Conservation (phyloP, 73 alveolate species). For the Paramecium caudatum region DNA sequence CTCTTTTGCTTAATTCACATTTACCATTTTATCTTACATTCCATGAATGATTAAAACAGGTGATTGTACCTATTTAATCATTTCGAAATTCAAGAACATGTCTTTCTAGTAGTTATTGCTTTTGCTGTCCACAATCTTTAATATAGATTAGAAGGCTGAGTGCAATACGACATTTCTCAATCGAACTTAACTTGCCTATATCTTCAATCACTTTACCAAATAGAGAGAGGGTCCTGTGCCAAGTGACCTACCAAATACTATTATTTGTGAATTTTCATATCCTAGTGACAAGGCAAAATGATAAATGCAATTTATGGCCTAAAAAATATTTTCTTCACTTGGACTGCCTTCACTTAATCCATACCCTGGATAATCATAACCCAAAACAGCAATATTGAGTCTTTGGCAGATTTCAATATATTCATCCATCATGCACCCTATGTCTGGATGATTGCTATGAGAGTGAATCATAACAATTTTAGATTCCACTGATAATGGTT, state of each 20-base stretch:
- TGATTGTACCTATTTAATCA: constrained; percentile 65
- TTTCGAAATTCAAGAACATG: constrained; percentile 73
- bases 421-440: constrained; percentile 67
- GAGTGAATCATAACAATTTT: constrained; percentile 72
- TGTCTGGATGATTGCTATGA: constrained; percentile 79
- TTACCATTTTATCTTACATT: constrained; percentile 67
- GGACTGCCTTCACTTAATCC: constrained; percentile 79
- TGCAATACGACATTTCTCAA: constrained; percentile 76
- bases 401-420: constrained; percentile 62
- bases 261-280: constrained; percentile 55
- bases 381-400: constrained; percentile 58
- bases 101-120: constrained; percentile 36
- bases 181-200: constrained; percentile 30
- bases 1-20: constrained; percentile 42
- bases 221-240: constrained; percentile 79
- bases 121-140: constrained; percentile 36
- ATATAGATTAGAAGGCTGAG: constrained; percentile 71
- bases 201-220: constrained; percentile 14
- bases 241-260: constrained; percentile 77
- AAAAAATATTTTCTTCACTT: constrained; percentile 11
- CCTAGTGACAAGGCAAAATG: constrained; percentile 52
- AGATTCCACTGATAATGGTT: neutral
- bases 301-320: constrained; percentile 76
- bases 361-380: constrained; percentile 82
- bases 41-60: constrained; percentile 81